phyloP scores from a whole-genome alignment of 352 stramenopile genomes.

The Elongisporangium prolatum region DNA sequence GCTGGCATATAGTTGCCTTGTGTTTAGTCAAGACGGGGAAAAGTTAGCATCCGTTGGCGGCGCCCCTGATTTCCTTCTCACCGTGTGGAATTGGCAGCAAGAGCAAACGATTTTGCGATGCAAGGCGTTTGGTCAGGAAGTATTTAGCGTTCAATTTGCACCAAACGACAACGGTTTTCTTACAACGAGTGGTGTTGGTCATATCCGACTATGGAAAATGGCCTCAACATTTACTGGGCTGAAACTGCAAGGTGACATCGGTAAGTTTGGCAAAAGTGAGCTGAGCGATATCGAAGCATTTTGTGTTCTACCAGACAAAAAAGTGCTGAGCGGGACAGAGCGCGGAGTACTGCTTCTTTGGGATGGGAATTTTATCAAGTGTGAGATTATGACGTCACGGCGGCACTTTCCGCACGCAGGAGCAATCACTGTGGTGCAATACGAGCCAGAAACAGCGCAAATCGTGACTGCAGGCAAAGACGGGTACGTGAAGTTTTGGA shows the following conservation, averaged over 20 bases:
- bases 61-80: conserved; percentile 89
- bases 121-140: conserved; percentile 94
- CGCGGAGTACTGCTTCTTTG: conserved; percentile 88
- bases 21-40: conserved; percentile 74
- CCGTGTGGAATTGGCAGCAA: conserved; percentile 90
- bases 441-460: conserved; percentile 32
- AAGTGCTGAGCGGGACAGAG: conserved; percentile 89
- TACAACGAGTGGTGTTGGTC: conserved; percentile 89
- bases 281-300: conserved; percentile 93
- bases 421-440: conserved; percentile 70
- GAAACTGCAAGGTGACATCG: conserved; percentile 94
- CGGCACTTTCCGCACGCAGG: conserved; percentile 66
- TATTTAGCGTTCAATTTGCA: conserved; percentile 91
- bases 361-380: conserved; percentile 97
- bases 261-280: conserved; percentile 95
- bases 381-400: conserved; percentile 70
- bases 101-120: conserved; percentile 88
- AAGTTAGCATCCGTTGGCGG: conserved; percentile 88
- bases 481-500: conserved; percentile 90
- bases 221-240: conserved; percentile 94
- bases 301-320: conserved; percentile 92
- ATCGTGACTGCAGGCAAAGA: conserved; percentile 78
- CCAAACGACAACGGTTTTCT: conserved; percentile 86
- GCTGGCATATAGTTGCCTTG: conserved; percentile 65
- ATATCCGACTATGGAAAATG: conserved; percentile 97